Percentiles rank a stretch among this genome's conserved stretches.
Evolutionary conservation across 1,139 yeast species (phyloP).

Genomic region (Spathaspora jeffriesii): DNA sequence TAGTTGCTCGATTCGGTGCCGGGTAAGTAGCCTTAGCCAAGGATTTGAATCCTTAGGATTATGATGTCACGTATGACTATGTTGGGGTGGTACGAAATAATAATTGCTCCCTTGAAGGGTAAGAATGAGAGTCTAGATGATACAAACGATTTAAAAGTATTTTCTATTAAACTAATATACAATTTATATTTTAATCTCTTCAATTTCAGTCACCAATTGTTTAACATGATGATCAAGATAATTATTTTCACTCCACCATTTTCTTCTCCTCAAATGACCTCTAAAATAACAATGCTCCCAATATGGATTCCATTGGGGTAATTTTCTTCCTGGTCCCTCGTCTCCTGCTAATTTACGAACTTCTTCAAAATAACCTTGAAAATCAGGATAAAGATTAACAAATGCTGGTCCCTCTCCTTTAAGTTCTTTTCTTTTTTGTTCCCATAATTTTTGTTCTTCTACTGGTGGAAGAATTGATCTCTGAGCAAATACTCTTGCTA

Average conservation of each 20-base stretch:
- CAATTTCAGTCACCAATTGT: background rate
- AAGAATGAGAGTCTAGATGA: too few relatives aligned
- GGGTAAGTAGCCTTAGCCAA: too few relatives aligned
- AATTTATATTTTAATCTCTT: background rate
- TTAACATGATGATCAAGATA: background rate
- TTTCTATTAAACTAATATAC: background rate
- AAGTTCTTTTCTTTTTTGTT: slow-evolving; percentile 20
- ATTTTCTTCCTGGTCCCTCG: slow-evolving; percentile 24
- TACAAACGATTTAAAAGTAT: background rate
- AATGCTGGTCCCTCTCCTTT: slow-evolving; percentile 27
- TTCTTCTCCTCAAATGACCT: slow-evolving; percentile 19
- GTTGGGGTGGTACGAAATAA: too few relatives aligned
- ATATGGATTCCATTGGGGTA: slow-evolving; percentile 21
- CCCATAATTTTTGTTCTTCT: slow-evolving; percentile 32
- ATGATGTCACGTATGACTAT: too few relatives aligned
- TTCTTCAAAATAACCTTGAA: slow-evolving; percentile 22
- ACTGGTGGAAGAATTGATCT: slow-evolving; percentile 28
- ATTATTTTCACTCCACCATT: slow-evolving; percentile 8
- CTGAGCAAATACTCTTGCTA: slow-evolving; percentile 34
- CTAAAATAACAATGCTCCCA: slow-evolving; percentile 21
- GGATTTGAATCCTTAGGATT: too few relatives aligned
- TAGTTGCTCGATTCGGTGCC: too few relatives aligned
- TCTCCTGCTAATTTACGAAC: slow-evolving; percentile 21
- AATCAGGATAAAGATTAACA: slow-evolving; percentile 20
- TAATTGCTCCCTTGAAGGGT: background rate